Evolutionary conservation across 805 yeast genomes (phyloP).

Genomic region (Komagataella phaffii): DNA sequence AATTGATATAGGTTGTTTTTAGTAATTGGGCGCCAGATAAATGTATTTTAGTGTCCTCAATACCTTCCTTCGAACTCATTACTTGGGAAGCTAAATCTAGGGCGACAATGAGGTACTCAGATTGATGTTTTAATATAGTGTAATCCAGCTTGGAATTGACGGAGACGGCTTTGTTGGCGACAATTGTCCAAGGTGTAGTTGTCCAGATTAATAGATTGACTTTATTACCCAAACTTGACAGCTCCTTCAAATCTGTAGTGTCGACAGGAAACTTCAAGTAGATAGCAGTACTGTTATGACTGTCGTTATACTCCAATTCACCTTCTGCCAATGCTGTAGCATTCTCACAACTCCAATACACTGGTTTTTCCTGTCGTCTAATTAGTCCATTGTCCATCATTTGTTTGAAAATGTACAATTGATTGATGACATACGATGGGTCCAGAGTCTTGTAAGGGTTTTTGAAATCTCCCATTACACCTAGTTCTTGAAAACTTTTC

Average conservation of each 20-base stretch:
- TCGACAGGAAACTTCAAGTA: conserved; percentile 51
- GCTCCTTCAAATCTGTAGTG: conserved; percentile 1
- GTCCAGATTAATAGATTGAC: conserved; percentile 70
- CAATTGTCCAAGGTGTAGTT: conserved; percentile 96
- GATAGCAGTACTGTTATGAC: conserved; percentile 56
- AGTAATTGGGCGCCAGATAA: conserved; percentile 30
- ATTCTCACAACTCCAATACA: conserved; percentile 94
- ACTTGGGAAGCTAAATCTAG: conserved; percentile 28
- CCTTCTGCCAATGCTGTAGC: conserved; percentile 94
- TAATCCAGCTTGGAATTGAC: conserved; percentile 48
- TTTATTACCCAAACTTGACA: conserved; percentile 1
- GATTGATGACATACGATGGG: conserved; percentile 59
- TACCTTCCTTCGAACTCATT: conserved; percentile 14
- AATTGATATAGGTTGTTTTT: conserved; percentile 38
- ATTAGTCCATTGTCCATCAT: conserved; percentile 57
- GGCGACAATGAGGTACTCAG: conserved; percentile 45
- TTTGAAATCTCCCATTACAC: conserved; percentile 74
- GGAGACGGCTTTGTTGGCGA: conserved; percentile 76
- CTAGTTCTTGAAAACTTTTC: conserved; percentile 52
- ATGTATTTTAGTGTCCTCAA: conserved; percentile 9
- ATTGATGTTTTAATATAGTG: conserved; percentile 25
- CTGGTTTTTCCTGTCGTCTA: conserved; percentile 83
- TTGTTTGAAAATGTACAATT: conserved; percentile 53
- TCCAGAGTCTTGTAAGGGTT: conserved; percentile 63
- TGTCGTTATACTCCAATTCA: conserved; percentile 75